A percentile compares a stretch with the other conserved stretches of the same genome.
Conservation (phyloP, 306 rosid species). For the Chamaecrista fasciculata region DNA sequence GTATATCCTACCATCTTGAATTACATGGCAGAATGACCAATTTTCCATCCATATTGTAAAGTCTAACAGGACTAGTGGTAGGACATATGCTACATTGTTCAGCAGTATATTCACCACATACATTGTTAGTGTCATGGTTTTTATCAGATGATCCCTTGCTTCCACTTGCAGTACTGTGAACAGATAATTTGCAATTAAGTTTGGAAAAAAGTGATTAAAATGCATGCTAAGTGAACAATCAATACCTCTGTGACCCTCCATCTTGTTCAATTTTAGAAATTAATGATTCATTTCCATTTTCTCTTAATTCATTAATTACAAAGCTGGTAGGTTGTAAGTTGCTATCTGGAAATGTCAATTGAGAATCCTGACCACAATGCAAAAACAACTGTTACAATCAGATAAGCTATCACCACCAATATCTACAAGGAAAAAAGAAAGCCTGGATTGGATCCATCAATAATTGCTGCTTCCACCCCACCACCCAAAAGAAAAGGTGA, state of each 20-base stretch:
- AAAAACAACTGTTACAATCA: constrained; percentile 6
- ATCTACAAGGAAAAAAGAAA: neutral
- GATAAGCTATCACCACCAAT: constrained; percentile 9
- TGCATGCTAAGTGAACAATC: constrained; percentile 6
- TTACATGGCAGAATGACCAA: neutral
- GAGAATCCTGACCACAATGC: constrained; percentile 40
- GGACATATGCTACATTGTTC: constrained; percentile 7
- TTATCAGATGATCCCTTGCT: constrained; percentile 38
- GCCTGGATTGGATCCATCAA: neutral
- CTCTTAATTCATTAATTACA: constrained; percentile 15
- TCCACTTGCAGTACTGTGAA: constrained; percentile 27
- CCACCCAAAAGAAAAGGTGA: neutral
- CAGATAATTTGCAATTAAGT: constrained; percentile 16
- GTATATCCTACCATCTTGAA: constrained; percentile 20
- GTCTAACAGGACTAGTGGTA: neutral
- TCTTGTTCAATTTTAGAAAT: constrained; percentile 11
- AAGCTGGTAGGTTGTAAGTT: constrained; percentile 28
- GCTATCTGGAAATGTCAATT: constrained; percentile 27
- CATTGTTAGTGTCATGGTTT: constrained; percentile 31
- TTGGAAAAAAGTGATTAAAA: constrained; percentile 22
- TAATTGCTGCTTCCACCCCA: constrained; percentile 6
- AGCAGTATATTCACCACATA: constrained; percentile 25
- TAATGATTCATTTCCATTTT: constrained; percentile 27
- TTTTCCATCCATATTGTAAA: neutral
- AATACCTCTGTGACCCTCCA: constrained; percentile 43